These are phyloP conservation scores for Xylaria sp. DNA, from an alignment of 2,329 filamentous ascomycete species.

Conservation along the genomic window DNA sequence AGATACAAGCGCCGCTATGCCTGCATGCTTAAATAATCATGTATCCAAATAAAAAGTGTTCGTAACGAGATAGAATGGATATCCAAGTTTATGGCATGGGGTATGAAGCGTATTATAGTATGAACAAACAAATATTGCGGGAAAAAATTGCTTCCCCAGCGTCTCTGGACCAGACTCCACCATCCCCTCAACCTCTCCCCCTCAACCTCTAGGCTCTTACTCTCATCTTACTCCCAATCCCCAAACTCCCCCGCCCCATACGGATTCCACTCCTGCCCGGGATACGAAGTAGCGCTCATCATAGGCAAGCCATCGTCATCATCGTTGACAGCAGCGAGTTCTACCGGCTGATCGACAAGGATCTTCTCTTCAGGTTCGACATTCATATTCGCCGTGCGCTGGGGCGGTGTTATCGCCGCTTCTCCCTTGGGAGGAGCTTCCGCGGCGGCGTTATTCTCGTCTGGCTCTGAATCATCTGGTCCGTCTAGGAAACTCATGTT, in stretches of 20 bases:
- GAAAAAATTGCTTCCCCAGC: too few species aligned
- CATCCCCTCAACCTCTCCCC: too few species aligned
- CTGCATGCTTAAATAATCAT: too few species aligned
- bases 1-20: not conserved
- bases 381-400: constrained; percentile 27
- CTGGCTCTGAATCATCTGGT: constrained; percentile 36
- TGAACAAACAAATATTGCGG: too few species aligned
- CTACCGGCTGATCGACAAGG: constrained; percentile 47
- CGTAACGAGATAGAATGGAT: not conserved
- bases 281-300: constrained; percentile 67
- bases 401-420: constrained; percentile 25
- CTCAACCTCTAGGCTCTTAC: not conserved
- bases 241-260: constrained; percentile 52
- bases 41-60: not conserved
- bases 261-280: constrained; percentile 67
- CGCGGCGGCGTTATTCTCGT: constrained; percentile 15
- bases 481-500: constrained; percentile 35
- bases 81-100: not conserved
- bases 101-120: not conserved
- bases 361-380: constrained; percentile 54
- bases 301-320: constrained; percentile 56
- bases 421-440: not conserved
- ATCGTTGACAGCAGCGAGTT: constrained; percentile 48
- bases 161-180: too few species aligned
- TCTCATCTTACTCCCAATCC: constrained; percentile 44